Conservation (phyloP, 148 eudicot genomes). For the Chenopodium berlandieri region DNA sequence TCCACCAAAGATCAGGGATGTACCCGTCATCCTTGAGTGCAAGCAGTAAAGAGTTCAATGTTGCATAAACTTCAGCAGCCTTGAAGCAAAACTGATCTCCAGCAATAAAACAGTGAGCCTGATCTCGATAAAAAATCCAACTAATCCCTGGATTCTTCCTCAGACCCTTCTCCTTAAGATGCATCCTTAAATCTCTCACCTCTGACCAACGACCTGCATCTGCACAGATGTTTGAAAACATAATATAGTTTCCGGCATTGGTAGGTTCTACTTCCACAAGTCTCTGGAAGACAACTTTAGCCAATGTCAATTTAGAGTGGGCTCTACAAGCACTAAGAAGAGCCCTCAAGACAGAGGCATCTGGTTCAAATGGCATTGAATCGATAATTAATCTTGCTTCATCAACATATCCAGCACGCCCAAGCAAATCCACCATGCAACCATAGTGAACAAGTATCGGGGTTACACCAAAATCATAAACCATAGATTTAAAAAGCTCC, state of each 20-base stretch:
- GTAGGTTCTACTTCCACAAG: conserved; percentile 50
- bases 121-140: conserved; percentile 41
- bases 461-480: conserved; percentile 33
- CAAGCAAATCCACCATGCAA: conserved; percentile 50
- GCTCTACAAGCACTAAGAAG: conserved; percentile 45
- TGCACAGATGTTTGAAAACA: conserved; percentile 47
- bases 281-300: conserved; percentile 26
- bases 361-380: conserved; percentile 50
- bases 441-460: conserved; percentile 48
- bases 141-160: conserved; percentile 46
- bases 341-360: conserved; percentile 49
- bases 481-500: conserved; percentile 41
- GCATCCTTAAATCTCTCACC: conserved; percentile 35
- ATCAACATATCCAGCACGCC: conserved; percentile 38
- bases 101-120: conserved; percentile 37
- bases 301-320: conserved; percentile 26
- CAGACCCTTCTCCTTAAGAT: conserved; percentile 35
- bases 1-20: conserved; percentile 32
- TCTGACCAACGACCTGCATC: conserved; percentile 48
- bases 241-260: conserved; percentile 47
- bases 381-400: conserved; percentile 40
- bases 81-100: conserved; percentile 41
- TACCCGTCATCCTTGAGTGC: conserved; percentile 27
- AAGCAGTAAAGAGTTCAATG: conserved; percentile 29
- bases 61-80: conserved; percentile 30